A percentile compares a stretch with the other conserved stretches of the same genome.
Conservation (phyloP, 2,329 filamentous ascomycete species). For the Exophiala lecanii-corni region DNA sequence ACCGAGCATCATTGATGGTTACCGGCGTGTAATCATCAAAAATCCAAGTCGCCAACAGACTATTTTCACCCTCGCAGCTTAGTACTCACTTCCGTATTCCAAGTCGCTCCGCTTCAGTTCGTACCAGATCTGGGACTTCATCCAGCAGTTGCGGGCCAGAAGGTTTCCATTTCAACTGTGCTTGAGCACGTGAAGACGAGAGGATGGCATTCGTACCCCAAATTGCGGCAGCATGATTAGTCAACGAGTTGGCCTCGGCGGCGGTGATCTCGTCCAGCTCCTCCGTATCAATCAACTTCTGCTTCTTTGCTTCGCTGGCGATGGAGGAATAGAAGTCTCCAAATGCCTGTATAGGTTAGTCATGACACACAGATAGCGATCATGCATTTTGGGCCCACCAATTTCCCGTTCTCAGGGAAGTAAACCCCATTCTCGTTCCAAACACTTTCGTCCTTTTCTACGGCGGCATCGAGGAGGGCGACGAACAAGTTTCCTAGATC, state of each 20-base stretch:
- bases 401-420: constrained; percentile 26
- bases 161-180: constrained; percentile 28
- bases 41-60: too few species aligned
- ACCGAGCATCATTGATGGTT: too few species aligned
- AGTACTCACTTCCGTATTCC: too few species aligned
- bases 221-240: constrained; percentile 26
- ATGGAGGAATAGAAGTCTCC: constrained; percentile 26
- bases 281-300: constrained; percentile 23
- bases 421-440: constrained; percentile 42
- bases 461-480: constrained; percentile 44
- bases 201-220: constrained; percentile 32
- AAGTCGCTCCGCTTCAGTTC: background rate
- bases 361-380: background rate
- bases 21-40: too few species aligned
- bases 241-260: constrained; percentile 27
- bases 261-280: constrained; percentile 24
- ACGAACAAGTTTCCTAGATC: constrained; percentile 46
- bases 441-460: constrained; percentile 22
- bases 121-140: background rate
- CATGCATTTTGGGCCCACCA: constrained; percentile 25
- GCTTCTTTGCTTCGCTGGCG: constrained; percentile 22
- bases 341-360: constrained; percentile 25
- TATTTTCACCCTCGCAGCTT: too few species aligned
- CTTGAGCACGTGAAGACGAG: constrained; percentile 23
- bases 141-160: background rate